These are phyloP conservation scores for Hebeloma cylindrosporum DNA, from an alignment of 768 basidiomycete genomes.

Conservation along the genomic window DNA sequence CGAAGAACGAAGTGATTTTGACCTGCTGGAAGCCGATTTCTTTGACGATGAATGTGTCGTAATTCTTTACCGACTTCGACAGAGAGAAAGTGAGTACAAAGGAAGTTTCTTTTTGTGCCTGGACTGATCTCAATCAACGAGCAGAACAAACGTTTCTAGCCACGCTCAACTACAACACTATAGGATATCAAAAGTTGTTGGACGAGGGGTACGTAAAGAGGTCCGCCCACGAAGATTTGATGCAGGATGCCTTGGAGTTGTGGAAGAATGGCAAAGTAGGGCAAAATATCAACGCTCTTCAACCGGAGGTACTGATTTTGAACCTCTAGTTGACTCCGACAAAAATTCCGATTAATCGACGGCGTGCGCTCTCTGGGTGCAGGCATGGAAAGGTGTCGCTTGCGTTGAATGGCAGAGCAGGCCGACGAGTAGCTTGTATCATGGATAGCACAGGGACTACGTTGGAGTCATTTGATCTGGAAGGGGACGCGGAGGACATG, in stretches of 20 bases:
- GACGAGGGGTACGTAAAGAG: conserved; percentile 50
- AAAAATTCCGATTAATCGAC: conserved; percentile 54
- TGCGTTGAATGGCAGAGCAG: conserved; percentile 72
- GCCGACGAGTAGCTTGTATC: conserved; percentile 75
- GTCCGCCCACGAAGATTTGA: conserved; percentile 64
- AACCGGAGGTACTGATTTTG: conserved; percentile 31
- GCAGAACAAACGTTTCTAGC: conserved; percentile 59
- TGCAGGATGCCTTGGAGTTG: conserved; percentile 52
- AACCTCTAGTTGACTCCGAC: conserved; percentile 47
- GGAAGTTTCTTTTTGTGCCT: conserved; percentile 21
- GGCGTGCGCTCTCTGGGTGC: conserved; percentile 55
- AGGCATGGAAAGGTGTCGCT: conserved; percentile 53
- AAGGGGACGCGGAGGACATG: conserved; percentile 60
- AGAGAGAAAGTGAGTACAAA: conserved; percentile 47
- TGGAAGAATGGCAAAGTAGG: conserved; percentile 68
- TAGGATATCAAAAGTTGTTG: conserved; percentile 57
- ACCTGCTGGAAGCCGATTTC: conserved; percentile 69
- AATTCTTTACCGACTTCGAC: conserved; percentile 57
- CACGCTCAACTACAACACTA: conserved; percentile 59
- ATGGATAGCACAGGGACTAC: conserved; percentile 60
- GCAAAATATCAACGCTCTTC: conserved; percentile 23
- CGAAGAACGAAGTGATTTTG: conserved; percentile 41
- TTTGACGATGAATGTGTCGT: conserved; percentile 75
- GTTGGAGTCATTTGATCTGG: conserved; percentile 78
- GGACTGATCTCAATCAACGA: conserved; percentile 37